Base-by-base conservation (phyloP, 2,329 filamentous ascomycete genomes). In the Reticulascus tulasneorum region DNA sequence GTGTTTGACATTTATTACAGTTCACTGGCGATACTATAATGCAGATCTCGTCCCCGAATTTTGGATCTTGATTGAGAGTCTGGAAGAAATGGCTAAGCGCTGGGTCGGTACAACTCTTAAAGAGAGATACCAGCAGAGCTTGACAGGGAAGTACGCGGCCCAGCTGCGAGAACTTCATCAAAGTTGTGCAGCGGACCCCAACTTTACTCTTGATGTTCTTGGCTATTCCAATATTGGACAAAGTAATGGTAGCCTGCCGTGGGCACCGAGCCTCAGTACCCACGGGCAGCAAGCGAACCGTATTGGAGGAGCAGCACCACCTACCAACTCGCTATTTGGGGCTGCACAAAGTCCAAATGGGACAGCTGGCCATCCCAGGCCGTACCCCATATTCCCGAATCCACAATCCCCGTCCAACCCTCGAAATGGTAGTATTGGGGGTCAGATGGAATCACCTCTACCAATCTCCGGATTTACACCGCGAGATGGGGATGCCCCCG, bases 61-160 rank as follows among this genome's bases (percentile, higher is more conserved):
- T 19, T 55, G 49, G 50, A 37, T 48, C 0, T 42, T 61, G 0
- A 45, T 59, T 0, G 46, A 51, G 1, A 47, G 48, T 9, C 47
- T 61, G 2, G 50, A 60, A 2, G 50, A 51, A 4, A 59, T 58
- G 43, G 42, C 53, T 0, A 44, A 38, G n/a, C 43, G 55, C 13
- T 58, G 55, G 55, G 32, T 36, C 5, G 54, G 54, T 4, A 38
- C 31, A 4, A 15, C 37, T 3, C 23, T 35, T 13, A 9, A 37
- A 33, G 34, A 42, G 23, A 33, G 35, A 20, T 23, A 27, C 10
- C 19, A 15, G 9, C 12, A 36, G 9, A 38, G 39, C 17, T 39
- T 55, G 7, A 48, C 50, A 2, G 47, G 41, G 3, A 52, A 47
- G 20, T 55, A 51, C 23, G 40, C 47, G 2, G 28, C 39, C 5